Percentiles rank a stretch among this genome's conserved stretches.
Conservation (phyloP, 2,329 filamentous ascomycete genomes). For the Aureobasidium zeae region DNA sequence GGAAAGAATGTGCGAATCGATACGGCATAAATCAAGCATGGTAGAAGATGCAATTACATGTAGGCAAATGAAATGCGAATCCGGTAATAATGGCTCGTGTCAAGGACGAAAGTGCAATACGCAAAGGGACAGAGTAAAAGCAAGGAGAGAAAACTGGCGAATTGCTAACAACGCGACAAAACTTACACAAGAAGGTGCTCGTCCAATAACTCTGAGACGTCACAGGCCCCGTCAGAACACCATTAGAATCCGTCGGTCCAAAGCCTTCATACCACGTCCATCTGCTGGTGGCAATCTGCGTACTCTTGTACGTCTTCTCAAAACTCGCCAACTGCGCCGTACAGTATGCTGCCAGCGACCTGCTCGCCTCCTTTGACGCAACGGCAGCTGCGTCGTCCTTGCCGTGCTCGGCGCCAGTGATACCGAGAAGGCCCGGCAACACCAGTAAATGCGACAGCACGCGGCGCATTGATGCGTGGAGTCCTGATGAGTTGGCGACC, state of each 20-base stretch:
- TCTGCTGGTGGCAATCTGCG: conserved; percentile 15
- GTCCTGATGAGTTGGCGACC: background rate
- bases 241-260: conserved; percentile 16
- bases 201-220: conserved; percentile 17
- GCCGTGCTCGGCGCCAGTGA: background rate
- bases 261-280: conserved; percentile 18
- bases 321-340: background rate
- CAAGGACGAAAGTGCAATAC: too few species aligned
- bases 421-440: background rate
- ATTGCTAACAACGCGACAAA: background rate
- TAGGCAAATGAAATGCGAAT: too few species aligned
- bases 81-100: too few species aligned
- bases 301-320: conserved; percentile 7
- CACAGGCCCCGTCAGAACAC: conserved; percentile 15
- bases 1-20: too few species aligned
- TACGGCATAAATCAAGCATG: too few species aligned
- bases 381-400: background rate
- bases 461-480: conserved; percentile 6
- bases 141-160: background rate
- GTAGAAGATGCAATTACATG: too few species aligned
- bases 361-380: background rate
- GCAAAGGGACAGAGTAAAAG: background rate
- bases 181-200: conserved; percentile 16
- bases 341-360: background rate
- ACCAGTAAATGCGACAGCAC: conserved; percentile 3